These are phyloP conservation scores for Lachnellula suecica DNA, from an alignment of 2,329 filamentous ascomycete species.

Conservation along the genomic window DNA sequence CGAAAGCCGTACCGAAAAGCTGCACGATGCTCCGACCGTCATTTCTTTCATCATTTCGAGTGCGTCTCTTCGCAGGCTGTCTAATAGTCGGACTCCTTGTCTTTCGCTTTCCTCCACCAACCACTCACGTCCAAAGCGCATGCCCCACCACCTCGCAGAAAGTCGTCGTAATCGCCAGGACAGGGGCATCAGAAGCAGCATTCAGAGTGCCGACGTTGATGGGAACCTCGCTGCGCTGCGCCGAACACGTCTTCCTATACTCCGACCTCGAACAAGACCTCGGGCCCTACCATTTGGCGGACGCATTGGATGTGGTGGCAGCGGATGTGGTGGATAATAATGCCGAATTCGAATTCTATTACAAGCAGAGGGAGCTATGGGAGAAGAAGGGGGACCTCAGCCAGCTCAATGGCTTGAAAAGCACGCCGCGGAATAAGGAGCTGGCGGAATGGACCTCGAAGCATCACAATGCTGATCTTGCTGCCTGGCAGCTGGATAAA, in stretches of 20 bases:
- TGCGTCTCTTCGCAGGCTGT: too few relatives aligned
- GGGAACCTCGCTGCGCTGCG: neutral
- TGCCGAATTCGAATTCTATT: slow-evolving; percentile 48
- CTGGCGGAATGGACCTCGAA: slow-evolving; percentile 1
- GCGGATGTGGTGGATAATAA: slow-evolving; percentile 42
- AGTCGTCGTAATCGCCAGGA: neutral
- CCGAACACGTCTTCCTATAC: neutral
- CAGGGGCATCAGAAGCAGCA: neutral
- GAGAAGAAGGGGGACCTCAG: slow-evolving; percentile 44
- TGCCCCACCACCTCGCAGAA: neutral
- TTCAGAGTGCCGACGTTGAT: neutral
- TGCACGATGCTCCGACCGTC: too few relatives aligned
- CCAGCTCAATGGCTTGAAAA: slow-evolving; percentile 18
- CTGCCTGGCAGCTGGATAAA: slow-evolving; percentile 57
- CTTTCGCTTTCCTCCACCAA: too few relatives aligned
- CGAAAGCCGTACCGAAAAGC: too few relatives aligned
- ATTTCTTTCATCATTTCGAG: too few relatives aligned
- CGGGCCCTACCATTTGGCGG: slow-evolving; percentile 37
- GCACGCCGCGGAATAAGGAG: too few relatives aligned
- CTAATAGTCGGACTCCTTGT: too few relatives aligned
- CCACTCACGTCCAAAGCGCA: too few relatives aligned
- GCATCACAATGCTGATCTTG: slow-evolving; percentile 33
- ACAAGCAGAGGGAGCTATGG: slow-evolving; percentile 42
- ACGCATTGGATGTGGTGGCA: slow-evolving; percentile 45
- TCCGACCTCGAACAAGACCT: neutral